These are phyloP conservation scores for Posidonia oceanica DNA, from an alignment of 116 monocot genomes.

Conservation along the genomic window DNA sequence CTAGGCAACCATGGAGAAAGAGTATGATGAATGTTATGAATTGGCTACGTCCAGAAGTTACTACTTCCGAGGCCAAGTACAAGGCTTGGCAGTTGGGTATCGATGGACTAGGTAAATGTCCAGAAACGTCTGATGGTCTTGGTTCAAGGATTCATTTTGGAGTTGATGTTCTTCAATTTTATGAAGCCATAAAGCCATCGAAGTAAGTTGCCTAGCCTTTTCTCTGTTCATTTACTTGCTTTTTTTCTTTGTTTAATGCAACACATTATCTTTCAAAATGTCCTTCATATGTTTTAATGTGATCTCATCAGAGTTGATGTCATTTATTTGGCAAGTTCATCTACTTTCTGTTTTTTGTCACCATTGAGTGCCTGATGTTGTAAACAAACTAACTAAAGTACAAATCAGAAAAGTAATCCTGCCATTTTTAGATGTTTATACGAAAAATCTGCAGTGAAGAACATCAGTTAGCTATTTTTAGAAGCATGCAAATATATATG, in stretches of 20 bases:
- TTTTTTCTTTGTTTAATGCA: not conserved
- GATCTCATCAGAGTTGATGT: not conserved
- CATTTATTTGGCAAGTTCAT: not conserved
- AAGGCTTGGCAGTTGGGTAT: constrained; percentile 15
- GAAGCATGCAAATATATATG: no score
- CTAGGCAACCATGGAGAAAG: constrained; percentile 83
- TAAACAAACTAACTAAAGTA: no score
- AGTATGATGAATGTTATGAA: constrained; percentile 38
- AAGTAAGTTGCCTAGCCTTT: constrained; percentile 27
- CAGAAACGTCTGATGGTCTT: constrained; percentile 11
- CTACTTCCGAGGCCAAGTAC: constrained; percentile 62
- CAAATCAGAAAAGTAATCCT: no score
- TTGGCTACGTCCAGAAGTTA: constrained; percentile 84
- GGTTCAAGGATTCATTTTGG: constrained; percentile 27
- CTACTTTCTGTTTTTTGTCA: no score
- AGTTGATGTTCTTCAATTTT: constrained; percentile 61
- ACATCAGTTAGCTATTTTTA: no score
- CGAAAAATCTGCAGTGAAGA: no score
- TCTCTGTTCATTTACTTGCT: not conserved
- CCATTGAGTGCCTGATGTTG: no score
- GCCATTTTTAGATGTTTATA: no score
- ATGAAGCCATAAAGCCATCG: constrained; percentile 87
- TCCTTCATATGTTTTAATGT: no score
- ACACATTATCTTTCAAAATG: no score
- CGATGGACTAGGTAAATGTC: not conserved